Evolutionary conservation across 495 filamentous ascomycete species (phyloP).

Genomic region (Poronia punctata): DNA sequence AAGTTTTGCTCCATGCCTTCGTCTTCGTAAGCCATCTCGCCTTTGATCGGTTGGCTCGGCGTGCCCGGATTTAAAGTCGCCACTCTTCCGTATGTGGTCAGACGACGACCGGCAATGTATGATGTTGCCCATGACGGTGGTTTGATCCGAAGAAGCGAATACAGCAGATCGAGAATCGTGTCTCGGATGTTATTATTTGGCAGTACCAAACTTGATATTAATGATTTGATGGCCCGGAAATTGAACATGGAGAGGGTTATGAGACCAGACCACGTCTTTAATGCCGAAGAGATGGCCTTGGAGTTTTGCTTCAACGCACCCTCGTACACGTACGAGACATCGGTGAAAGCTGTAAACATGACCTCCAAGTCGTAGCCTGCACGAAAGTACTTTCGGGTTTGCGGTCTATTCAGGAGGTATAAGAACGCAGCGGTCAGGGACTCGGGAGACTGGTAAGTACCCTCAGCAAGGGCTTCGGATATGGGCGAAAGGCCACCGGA

Average conservation of each 20-base stretch:
- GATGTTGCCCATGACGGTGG: conserved; percentile 94
- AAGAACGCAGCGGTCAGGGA: conserved; percentile 77
- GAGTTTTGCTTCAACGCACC: conserved; percentile 76
- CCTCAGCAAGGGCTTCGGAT: conserved; percentile 80
- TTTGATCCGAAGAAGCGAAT: conserved; percentile 87
- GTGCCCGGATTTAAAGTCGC: conserved; percentile 65
- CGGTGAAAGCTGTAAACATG: conserved; percentile 83
- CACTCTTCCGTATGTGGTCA: conserved; percentile 92
- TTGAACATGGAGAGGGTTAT: conserved; percentile 79
- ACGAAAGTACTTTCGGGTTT: conserved; percentile 68
- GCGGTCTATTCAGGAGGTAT: conserved; percentile 79
- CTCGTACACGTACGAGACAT: conserved; percentile 65
- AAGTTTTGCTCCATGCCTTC: conserved; percentile 69
- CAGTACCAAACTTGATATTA: conserved; percentile 72
- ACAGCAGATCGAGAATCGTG: conserved; percentile 77
- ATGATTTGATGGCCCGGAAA: conserved; percentile 72
- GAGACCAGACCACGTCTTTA: conserved; percentile 90
- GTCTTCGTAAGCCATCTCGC: conserved; percentile 53
- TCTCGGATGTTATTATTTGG: conserved; percentile 58
- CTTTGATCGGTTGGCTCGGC: conserved; percentile 21
- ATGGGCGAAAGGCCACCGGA: conserved; percentile 77
- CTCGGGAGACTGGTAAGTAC: conserved; percentile 84
- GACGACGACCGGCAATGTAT: conserved; percentile 82
- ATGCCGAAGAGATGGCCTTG: conserved; percentile 75
- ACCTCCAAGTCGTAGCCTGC: conserved; percentile 74